Base-by-base conservation (phyloP, 2,329 filamentous ascomycete genomes). In the Aspergillus japonicus region DNA sequence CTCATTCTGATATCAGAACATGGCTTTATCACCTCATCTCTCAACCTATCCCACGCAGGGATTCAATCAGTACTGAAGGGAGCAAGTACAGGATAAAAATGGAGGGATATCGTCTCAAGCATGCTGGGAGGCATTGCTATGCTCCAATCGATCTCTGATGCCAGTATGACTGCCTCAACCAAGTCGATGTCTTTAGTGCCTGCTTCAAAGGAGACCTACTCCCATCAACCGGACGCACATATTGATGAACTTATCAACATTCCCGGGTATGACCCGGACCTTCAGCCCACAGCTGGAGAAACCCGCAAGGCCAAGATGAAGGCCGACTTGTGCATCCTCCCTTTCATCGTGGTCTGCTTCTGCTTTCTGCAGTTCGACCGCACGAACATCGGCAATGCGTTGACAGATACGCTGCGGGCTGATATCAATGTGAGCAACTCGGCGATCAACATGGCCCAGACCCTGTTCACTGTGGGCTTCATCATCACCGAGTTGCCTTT, bases 401-500 rank as follows among this genome's bases (percentile, higher is more conserved):
- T 68, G 19, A 64, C 65, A 21, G 58, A 61, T 35, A 62, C 52
- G 2, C 54, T 69, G 4, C 33, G 31, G 21, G 56, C 53, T 19
- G 65, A 69, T 54, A 59, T 69, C n/a, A 60, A 64, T 10, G 26
- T 69, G n/a, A 42, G 47, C 8, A 69, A 68, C 21, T 47, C 54
- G n/a, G 53, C 66, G 11, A 60, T 69, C 58, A 71, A 71, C 50
- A 47, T 65, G 1, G 68, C 66, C 1, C 63, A 67, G 23, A 71
- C 66, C 2, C 26, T 71, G 12, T 70, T 68, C 39, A 66, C 64
- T 14, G 56, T 70, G 8, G 68, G 68, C 8, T 71, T 71, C 53
- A 57, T 71, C 19, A 62, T 71, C 23, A 68, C 69, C 6, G 69
- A 71, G 53, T 48, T 71, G 3, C 69, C 69, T 35, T 70, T 69